These are phyloP conservation scores for Trametes hirsuta DNA, from an alignment of 1,284 basidiomycete species.

Conservation along the genomic window DNA sequence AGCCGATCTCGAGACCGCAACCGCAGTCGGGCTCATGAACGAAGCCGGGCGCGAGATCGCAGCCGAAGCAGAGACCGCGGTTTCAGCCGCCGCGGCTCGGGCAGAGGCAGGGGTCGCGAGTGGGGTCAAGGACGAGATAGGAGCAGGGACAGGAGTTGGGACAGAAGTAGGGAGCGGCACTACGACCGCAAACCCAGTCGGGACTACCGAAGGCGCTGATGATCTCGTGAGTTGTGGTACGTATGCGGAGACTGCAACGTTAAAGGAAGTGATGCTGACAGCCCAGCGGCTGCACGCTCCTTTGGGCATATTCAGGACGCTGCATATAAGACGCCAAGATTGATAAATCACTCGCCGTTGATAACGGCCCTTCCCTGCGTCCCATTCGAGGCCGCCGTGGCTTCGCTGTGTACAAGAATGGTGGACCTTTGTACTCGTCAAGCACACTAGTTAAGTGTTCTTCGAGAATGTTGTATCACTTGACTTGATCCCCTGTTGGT, in stretches of 20 bases:
- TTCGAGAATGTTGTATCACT: background rate
- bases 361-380: no score
- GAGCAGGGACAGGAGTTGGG: background rate
- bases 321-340: no score
- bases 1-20: background rate
- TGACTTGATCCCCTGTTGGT: background rate
- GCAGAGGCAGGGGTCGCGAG: background rate
- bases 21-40: background rate
- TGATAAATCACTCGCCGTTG: no score
- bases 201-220: background rate
- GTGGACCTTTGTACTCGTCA: background rate
- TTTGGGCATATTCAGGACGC: no score
- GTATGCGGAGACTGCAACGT: background rate
- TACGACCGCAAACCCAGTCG: background rate
- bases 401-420: background rate
- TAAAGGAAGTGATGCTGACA: background rate
- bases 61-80: background rate
- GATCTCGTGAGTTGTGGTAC: background rate
- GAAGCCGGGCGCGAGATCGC: background rate
- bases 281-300: background rate
- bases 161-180: conserved; percentile 7
- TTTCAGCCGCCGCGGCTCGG: background rate
- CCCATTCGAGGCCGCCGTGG: no score
- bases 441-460: background rate
- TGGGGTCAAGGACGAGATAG: background rate